Conservation (phyloP, 345 rosid genomes). For the Sapria himalayana region DNA sequence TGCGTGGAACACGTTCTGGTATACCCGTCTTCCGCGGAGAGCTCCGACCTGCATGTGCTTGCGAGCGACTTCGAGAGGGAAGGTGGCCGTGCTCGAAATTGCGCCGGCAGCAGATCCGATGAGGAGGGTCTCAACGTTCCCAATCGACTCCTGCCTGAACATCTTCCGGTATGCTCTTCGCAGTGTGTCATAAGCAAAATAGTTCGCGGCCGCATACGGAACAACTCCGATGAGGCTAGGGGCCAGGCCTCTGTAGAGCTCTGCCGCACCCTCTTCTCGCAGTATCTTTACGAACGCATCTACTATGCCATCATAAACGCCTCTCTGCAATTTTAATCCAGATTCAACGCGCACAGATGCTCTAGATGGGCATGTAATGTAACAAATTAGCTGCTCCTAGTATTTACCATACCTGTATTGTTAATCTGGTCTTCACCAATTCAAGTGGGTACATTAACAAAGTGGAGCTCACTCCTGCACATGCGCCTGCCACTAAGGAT, state of each 20-base stretch:
- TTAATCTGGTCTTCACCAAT: slow-evolving; percentile 74
- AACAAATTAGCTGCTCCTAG: too few relatives aligned
- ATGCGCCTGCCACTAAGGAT: slow-evolving; percentile 83
- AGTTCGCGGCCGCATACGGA: slow-evolving; percentile 84
- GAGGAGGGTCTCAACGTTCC: slow-evolving; percentile 69
- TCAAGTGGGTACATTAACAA: slow-evolving; percentile 86
- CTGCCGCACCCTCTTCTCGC: slow-evolving; percentile 61
- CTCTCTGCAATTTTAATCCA: slow-evolving; percentile 35
- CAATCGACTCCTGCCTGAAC: slow-evolving; percentile 64
- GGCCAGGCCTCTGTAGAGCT: slow-evolving; percentile 81
- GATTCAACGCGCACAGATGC: too few relatives aligned
- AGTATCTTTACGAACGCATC: slow-evolving; percentile 66
- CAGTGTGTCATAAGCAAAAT: slow-evolving; percentile 73
- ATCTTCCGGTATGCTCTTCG: slow-evolving; percentile 44
- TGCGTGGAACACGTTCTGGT: slow-evolving; percentile 71
- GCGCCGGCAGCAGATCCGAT: slow-evolving; percentile 85
- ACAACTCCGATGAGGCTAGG: slow-evolving; percentile 93
- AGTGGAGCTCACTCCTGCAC: slow-evolving; percentile 95
- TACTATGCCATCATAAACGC: slow-evolving; percentile 45
- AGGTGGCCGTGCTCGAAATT: slow-evolving; percentile 75
- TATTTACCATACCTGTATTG: slow-evolving; percentile 54
- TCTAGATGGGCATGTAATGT: too few relatives aligned
- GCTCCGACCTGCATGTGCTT: slow-evolving; percentile 99
- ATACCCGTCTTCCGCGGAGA: slow-evolving; percentile 63
- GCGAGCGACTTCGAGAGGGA: slow-evolving; percentile 91